Evolutionary conservation across 2,329 filamentous ascomycete species (phyloP), one percentile per base, ranked within the genome.

Genomic region (Pseudocercospora fijiensis): DNA sequence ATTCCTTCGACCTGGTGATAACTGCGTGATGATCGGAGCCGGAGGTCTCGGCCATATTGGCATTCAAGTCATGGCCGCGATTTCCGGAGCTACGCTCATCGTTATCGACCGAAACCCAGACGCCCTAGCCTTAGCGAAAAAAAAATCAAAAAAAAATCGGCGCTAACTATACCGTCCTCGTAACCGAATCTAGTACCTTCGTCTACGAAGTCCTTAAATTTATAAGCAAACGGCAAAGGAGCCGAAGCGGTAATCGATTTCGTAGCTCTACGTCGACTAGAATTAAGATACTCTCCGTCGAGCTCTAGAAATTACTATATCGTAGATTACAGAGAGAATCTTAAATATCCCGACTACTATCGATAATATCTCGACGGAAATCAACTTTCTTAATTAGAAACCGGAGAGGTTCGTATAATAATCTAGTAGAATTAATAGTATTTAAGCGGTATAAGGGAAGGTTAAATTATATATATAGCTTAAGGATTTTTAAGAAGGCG

Each of bases 181-280:
- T 63, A 26, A 61, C 55, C 2, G 65, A 69, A 8, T 64, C 66
- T 33, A 64, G 59, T 22, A 69, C 56, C 10, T 70, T 72, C 58
- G 70, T 72, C 10, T 51, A 72, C 27, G 27, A 71, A 61, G 69
- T 72, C 26, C 59, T 69, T 6, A 60, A 69, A 5, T 41, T 72
- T n/a, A 72, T 69, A 1, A 37, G 13, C 70, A 1, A 37, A n/a
- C 2, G 64, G 64, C 20, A 69, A 70, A 55, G 70, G 70, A 20
- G 70, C 68, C 3, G 70, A 72, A 61, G 70, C 68, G 11, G 68
- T 72, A 9, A 67, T 71, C 41, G 69, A 72, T 56, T 72, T 71
- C 41, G 70, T 72, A 4, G 67, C 66, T 61, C 67, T n/a, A 72
- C 67, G 10, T 30, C 63, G 10, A 70, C 70, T 13, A 69, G 70